Conservation (phyloP, 1,284 basidiomycete genomes). For the Ganoderma sp. region DNA sequence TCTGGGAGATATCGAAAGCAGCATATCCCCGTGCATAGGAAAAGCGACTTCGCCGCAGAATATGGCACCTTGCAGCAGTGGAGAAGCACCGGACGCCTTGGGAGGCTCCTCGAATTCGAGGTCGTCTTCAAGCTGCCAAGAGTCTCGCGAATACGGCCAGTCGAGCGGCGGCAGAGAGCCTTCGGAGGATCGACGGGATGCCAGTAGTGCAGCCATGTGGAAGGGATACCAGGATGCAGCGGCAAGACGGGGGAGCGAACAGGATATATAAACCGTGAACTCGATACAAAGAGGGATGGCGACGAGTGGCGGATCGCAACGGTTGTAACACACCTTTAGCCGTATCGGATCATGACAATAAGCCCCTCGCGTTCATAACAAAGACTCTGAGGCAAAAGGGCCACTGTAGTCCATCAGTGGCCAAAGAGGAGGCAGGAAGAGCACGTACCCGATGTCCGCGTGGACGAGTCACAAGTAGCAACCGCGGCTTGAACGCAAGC, state of each 20-base stretch:
- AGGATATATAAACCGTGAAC: not conserved
- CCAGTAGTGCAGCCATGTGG: not conserved
- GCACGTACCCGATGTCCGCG: no score
- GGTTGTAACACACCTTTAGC: not conserved
- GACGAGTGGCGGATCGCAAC: not conserved
- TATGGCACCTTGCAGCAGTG: not conserved
- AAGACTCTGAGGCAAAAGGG: not conserved
- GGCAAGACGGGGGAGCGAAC: not conserved
- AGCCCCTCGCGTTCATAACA: not conserved
- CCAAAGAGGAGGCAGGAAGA: no score
- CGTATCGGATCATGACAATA: not conserved
- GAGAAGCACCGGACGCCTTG: not conserved
- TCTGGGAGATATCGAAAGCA: not conserved
- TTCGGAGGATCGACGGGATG: not conserved
- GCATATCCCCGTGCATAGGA: not conserved
- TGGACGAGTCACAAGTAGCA: not conserved
- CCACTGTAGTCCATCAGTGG: not conserved
- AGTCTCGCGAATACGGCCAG: not conserved
- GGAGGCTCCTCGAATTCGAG: not conserved
- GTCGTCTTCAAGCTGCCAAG: not conserved
- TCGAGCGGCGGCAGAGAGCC: not conserved
- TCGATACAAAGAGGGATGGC: not conserved
- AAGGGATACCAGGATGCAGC: not conserved
- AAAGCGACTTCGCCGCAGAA: not conserved
- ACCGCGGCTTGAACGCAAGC: not conserved